A percentile compares a stretch with the other conserved stretches of the same genome.
phyloP scores from a whole-genome alignment of 2,329 filamentous ascomycete species.

The Alternaria arborescens region DNA sequence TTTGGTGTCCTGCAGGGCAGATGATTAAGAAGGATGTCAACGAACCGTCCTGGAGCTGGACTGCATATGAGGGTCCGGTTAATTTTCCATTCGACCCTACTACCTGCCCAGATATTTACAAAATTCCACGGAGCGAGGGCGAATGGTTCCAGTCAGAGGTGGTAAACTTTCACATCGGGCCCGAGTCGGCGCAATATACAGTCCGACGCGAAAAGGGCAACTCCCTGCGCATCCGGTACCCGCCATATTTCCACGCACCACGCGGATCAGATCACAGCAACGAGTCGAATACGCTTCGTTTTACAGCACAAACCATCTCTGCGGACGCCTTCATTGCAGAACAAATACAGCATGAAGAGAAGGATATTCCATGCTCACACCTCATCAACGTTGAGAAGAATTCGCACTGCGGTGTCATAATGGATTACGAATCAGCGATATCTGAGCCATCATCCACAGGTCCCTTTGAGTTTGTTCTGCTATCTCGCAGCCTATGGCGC shows the following conservation, averaged over 20 bases:
- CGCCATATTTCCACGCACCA: constrained; percentile 38
- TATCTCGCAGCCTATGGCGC: constrained; percentile 39
- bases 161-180: constrained; percentile 37
- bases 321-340: constrained; percentile 37
- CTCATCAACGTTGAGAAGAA: constrained; percentile 33
- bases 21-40: constrained; percentile 21
- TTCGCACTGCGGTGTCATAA: constrained; percentile 40
- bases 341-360: constrained; percentile 32
- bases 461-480: constrained; percentile 39
- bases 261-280: constrained; percentile 26
- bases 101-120: constrained; percentile 41
- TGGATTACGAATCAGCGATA: constrained; percentile 39
- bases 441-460: constrained; percentile 26
- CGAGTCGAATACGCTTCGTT: constrained; percentile 37
- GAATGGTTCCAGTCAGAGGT: constrained; percentile 44
- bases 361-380: constrained; percentile 36
- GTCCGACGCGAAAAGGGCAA: constrained; percentile 38
- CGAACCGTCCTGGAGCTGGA: constrained; percentile 48
- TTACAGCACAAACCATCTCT: constrained; percentile 35
- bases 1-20: constrained; percentile 44
- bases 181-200: constrained; percentile 33
- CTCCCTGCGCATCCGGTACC: constrained; percentile 35
- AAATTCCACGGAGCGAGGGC: constrained; percentile 27
- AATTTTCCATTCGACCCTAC: constrained; percentile 48
- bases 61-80: constrained; percentile 34